These are phyloP conservation scores for Amphibolis antarctica DNA, from an alignment of 106 monocot genomes.

Conservation along the genomic window DNA sequence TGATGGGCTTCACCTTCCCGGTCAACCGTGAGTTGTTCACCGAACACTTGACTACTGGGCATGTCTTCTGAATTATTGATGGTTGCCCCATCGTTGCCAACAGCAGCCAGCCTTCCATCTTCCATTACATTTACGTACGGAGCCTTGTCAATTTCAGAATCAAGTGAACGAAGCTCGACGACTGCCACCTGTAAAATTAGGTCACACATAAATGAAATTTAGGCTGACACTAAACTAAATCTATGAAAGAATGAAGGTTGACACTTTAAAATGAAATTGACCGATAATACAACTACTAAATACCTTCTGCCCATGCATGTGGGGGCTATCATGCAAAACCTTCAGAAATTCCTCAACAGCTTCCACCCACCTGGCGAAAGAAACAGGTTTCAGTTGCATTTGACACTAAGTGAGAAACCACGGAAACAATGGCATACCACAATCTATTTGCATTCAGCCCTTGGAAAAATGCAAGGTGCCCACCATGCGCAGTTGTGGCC, in stretches of 20 bases:
- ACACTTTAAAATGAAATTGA: not conserved
- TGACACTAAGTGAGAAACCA: not conserved
- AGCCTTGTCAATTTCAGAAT: conserved; percentile 67
- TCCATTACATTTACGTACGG: conserved; percentile 66
- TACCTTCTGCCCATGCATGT: conserved; percentile 55
- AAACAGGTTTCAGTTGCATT: not conserved
- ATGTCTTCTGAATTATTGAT: conserved; percentile 1
- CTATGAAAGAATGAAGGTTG: not conserved
- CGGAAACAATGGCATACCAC: conserved; percentile 36
- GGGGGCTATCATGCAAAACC: conserved; percentile 42
- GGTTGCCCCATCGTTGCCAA: conserved; percentile 15
- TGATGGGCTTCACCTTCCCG: not conserved
- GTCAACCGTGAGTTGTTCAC: not conserved
- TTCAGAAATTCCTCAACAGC: conserved; percentile 67
- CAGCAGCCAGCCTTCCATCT: conserved; percentile 59
- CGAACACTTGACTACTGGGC: not conserved
- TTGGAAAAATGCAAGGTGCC: conserved; percentile 88
- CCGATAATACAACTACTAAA: not conserved
- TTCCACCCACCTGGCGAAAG: conserved; percentile 71
- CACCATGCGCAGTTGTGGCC: conserved; percentile 77
- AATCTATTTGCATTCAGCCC: conserved; percentile 55
- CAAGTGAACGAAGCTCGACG: conserved; percentile 22
- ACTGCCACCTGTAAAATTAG: not conserved
- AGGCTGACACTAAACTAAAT: not conserved
- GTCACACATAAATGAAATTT: not conserved